Evolutionary conservation across 129 eudicot genomes (phyloP), one percentile per base, ranked within the genome.

Genomic region (Centrapalus pauciflorus): DNA sequence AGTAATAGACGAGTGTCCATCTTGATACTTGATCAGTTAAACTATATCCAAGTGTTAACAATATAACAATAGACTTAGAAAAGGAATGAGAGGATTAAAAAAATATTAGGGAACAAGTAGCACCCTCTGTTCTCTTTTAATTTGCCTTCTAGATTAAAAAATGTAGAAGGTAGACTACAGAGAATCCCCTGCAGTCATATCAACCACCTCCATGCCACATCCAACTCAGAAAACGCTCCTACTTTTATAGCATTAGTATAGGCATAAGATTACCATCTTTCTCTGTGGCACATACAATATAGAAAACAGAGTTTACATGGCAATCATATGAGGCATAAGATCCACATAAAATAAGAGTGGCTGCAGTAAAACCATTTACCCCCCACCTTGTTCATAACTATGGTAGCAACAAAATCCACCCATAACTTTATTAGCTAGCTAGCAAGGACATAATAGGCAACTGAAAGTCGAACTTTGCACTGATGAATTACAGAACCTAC

Each of bases 231-330:
- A 46, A 16, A 48, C 23, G 3, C 9, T 48, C 54, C 54, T 5
- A 17, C 19, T 48, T 16, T 14, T 16, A 48, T 48, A 48, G 54
- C 54, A 14, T 46, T 16, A 21, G 7, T 48, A 48, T 48, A 48
- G 54, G 54, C 54, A 48, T 46, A 48, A 21, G 19, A 17, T 48
- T 48, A 48, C 54, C 16, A 17, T 63, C 16, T 38, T 23, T 23
- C 55, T n/a, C 49, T 63, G 12, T 63, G 33, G 67, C 68, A 62
- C 35, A 40, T 41, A 40, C 45, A 65, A 20, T 27, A 27, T 34
- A 65, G 37, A 45, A 43, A 43, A 64, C 51, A 33, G 32, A 26
- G 41, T 20, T 41, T 9, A 7, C 29, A 19, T 19, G 29, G 54
- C 35, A 66, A 27, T 40, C 28, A 41, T 35, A 43, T 34, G 21